Evolutionary conservation across 495 filamentous ascomycete genomes (phyloP), one percentile per base, ranked within the genome.

Genomic region (Penicillium parvum): DNA sequence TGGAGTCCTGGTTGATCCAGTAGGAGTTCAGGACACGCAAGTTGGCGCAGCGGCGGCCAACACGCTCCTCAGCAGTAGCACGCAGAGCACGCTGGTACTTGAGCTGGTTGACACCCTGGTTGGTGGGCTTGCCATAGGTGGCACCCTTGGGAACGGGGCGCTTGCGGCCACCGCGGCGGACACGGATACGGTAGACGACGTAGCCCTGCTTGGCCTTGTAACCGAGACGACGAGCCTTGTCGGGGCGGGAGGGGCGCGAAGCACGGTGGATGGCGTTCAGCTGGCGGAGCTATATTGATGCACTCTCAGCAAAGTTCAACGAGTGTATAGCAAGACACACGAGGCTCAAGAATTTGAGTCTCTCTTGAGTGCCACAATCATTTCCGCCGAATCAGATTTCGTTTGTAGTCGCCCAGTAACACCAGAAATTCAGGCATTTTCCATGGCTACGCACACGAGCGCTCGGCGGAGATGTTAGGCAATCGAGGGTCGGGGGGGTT

Each of bases 121-220:
- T 97, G 81, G 94, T 97, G 64, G 92, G 92, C 81, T 98, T 96
- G 81, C 90, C 92, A 71, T 90, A 98, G 58, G 92, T 98, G 72
- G 92, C 92, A 81, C 92, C 92, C 88, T 97, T 98, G 61, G 85
- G 79, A 33, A 82, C 90, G 54, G 92, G 92, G 68, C 76, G 77
- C 88, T 98, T 98, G 76, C 92, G 85, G 56, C 92, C 92, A 82
- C 92, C 92, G 68, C 92, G 84, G 67, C 92, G 85, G 54, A 98
- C 92, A 69, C 92, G 91, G 62, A 94, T 79, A 68, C 92, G 92
- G 82, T 98, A 98, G 85, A 98, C 87, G 67, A 96, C 92, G 83
- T 96, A 98, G 72, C 92, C 92, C 76, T 98, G 92, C 86, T 98
- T 98, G 75, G 94, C 91, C 86, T 98, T 98, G 86, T 97, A 98